phyloP scores from a whole-genome alignment of 176 grass and related monocot species.

The Carex littledalei region DNA sequence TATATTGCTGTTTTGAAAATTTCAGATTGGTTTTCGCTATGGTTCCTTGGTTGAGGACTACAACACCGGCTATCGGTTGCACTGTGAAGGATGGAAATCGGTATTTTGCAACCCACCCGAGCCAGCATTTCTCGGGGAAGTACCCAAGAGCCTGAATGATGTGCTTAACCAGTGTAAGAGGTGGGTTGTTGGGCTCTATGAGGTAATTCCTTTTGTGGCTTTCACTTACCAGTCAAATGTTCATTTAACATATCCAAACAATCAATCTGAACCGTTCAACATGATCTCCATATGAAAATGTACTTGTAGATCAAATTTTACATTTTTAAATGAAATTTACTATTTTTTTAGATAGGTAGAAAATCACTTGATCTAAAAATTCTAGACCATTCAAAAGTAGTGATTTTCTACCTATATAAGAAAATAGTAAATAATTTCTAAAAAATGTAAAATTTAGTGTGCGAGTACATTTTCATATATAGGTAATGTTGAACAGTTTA shows the following conservation, averaged over 20 bases:
- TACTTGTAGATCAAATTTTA: too few relatives aligned
- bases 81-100: slow-evolving; percentile 37
- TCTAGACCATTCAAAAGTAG: too few relatives aligned
- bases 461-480: too few relatives aligned
- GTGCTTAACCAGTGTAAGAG: slow-evolving; percentile 30
- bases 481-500: too few relatives aligned
- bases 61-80: slow-evolving; percentile 25
- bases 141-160: slow-evolving; percentile 35
- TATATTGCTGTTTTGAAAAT: neutral
- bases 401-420: too few relatives aligned
- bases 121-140: slow-evolving; percentile 30
- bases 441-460: too few relatives aligned
- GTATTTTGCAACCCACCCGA: slow-evolving; percentile 25
- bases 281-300: too few relatives aligned
- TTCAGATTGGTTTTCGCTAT: slow-evolving; percentile 37
- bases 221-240: neutral
- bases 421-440: too few relatives aligned
- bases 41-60: slow-evolving; percentile 38
- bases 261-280: too few relatives aligned
- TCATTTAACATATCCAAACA: neutral
- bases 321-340: too few relatives aligned
- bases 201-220: neutral
- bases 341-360: too few relatives aligned
- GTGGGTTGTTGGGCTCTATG: slow-evolving; percentile 27
- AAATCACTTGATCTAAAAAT: too few relatives aligned